Conservation (phyloP, 345 rosid species). For the Corchorus capsularis region DNA sequence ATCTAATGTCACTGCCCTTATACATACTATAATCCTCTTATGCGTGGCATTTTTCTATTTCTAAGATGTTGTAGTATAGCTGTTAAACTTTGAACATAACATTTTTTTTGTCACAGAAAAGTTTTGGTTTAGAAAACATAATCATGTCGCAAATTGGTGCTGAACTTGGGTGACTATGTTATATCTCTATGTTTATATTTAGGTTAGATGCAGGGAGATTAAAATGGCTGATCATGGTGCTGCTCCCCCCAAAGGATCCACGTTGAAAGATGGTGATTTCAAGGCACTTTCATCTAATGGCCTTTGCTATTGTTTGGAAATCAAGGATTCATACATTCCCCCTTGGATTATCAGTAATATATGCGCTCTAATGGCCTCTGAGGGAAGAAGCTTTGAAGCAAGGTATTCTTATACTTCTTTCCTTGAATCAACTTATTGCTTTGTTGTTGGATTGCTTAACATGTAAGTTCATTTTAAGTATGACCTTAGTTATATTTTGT, state of each 20-base stretch:
- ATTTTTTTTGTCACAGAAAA: too few relatives aligned
- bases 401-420: constrained; percentile 44
- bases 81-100: not conserved
- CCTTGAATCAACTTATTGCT: not conserved
- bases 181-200: constrained; percentile 30
- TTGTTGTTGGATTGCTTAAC: not conserved
- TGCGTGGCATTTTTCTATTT: not conserved
- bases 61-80: not conserved
- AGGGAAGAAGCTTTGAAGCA: constrained; percentile 68
- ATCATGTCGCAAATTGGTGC: not conserved
- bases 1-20: not conserved
- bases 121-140: not conserved
- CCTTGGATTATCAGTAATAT: constrained; percentile 83
- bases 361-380: constrained; percentile 55
- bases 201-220: constrained; percentile 79
- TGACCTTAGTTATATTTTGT: not conserved
- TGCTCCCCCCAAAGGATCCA: constrained; percentile 29
- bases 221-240: constrained; percentile 44
- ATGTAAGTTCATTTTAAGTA: not conserved
- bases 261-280: constrained; percentile 27
- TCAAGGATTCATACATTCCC: constrained; percentile 67
- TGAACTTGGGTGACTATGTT: constrained; percentile 10
- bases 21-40: not conserved
- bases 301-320: constrained; percentile 60
- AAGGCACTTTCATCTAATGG: constrained; percentile 26